phyloP scores from a whole-genome alignment of 2,329 filamentous ascomycete genomes.

The Aureobasidium vineae region DNA sequence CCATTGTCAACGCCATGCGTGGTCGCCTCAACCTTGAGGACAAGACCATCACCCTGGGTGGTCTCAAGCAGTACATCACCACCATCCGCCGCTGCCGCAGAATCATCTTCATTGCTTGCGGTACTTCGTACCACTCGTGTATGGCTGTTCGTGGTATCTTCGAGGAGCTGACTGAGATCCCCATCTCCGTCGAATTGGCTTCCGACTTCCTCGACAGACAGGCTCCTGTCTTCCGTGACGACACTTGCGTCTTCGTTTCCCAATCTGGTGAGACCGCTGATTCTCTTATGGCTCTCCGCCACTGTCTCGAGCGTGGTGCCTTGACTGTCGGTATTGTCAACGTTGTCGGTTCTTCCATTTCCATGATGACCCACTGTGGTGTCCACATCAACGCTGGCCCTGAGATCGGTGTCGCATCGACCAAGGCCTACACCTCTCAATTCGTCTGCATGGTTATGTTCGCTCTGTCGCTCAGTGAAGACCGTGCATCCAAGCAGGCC shows the following conservation, averaged over 20 bases:
- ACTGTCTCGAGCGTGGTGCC: conserved; percentile 96
- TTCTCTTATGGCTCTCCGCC: conserved; percentile 92
- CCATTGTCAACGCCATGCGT: conserved; percentile 99
- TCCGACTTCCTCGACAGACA: conserved; percentile 97
- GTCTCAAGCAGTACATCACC: conserved; percentile 90
- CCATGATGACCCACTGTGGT: conserved; percentile 97
- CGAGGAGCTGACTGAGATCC: conserved; percentile 96
- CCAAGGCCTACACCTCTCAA: conserved; percentile 98
- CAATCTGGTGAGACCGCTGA: conserved; percentile 99
- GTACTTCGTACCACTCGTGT: conserved; percentile 97
- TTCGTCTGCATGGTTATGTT: conserved; percentile 99
- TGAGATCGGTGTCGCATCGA: conserved; percentile 97
- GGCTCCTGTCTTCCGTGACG: conserved; percentile 97
- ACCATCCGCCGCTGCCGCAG: conserved; percentile 95
- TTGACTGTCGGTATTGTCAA: conserved; percentile 98
- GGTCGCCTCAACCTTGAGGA: conserved; percentile 91
- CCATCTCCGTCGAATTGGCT: conserved; percentile 92
- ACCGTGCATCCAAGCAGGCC: conserved; percentile 90
- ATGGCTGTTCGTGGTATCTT: conserved; percentile 99
- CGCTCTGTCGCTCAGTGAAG: conserved; percentile 90
- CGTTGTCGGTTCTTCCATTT: conserved; percentile 97
- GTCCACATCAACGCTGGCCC: conserved; percentile 99
- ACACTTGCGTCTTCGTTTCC: conserved; percentile 98
- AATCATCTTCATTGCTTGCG: conserved; percentile 98
- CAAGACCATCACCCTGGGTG: conserved; percentile 93